Conservation (phyloP, 306 rosid species). For the Rosa persica region DNA sequence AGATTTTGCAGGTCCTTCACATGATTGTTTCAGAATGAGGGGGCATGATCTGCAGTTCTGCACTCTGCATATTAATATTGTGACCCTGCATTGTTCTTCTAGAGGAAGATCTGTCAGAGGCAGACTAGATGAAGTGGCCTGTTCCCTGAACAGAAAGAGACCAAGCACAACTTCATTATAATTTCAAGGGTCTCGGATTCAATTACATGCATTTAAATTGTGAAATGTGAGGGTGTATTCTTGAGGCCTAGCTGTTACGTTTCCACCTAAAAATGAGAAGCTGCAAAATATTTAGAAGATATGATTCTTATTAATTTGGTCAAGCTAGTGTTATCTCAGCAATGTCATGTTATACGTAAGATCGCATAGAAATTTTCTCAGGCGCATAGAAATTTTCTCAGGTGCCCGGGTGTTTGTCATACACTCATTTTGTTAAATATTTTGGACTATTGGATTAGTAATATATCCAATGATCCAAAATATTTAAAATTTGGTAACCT, state of each 20-base stretch:
- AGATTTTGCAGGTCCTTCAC: background rate
- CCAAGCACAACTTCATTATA: background rate
- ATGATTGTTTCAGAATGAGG: background rate
- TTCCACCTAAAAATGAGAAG: background rate
- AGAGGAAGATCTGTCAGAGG: background rate
- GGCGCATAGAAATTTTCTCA: too few species aligned
- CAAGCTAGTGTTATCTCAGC: conserved; percentile 3
- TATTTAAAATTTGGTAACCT: too few species aligned
- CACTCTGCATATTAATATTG: background rate
- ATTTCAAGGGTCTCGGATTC: background rate
- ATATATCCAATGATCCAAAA: too few species aligned
- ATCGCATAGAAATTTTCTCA: too few species aligned
- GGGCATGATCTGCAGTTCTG: conserved; percentile 8
- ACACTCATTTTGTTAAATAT: too few species aligned
- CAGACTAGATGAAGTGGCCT: conserved; percentile 3
- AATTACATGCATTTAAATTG: background rate
- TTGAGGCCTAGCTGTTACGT: background rate
- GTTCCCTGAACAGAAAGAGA: background rate
- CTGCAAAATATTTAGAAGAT: background rate
- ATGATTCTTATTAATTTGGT: background rate
- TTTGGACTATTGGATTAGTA: too few species aligned
- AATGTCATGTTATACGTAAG: background rate
- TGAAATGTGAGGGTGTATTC: background rate
- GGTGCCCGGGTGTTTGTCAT: too few species aligned
- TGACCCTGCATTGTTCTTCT: background rate